Percentiles rank a stretch among this genome's conserved stretches.
These are phyloP conservation scores for Gyromitra esculenta DNA, from an alignment of 2,329 filamentous ascomycete genomes.

Conservation along the genomic window DNA sequence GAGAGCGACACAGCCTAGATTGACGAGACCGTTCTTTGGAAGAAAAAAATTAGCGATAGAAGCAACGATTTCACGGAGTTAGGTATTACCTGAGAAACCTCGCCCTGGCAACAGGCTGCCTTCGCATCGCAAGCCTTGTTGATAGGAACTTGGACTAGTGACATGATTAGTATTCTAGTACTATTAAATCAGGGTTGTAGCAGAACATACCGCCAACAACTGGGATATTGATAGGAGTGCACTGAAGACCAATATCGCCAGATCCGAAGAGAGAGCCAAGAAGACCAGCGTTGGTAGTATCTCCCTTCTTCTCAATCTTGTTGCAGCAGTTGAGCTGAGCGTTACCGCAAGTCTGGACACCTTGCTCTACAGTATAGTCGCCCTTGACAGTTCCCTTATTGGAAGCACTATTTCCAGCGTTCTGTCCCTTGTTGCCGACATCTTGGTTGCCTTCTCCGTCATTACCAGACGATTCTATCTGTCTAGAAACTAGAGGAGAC, in stretches of 20 bases:
- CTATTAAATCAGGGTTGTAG: background rate
- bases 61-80: background rate
- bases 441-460: constrained; percentile 44
- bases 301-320: constrained; percentile 50
- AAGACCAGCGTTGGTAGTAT: constrained; percentile 41
- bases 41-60: constrained; percentile 4
- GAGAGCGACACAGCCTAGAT: constrained; percentile 47
- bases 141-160: constrained; percentile 41
- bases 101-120: constrained; percentile 48
- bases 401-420: constrained; percentile 44
- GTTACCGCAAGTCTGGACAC: constrained; percentile 50
- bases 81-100: constrained; percentile 40
- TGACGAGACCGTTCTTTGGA: constrained; percentile 42
- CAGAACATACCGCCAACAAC: constrained; percentile 25
- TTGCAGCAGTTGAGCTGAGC: constrained; percentile 53
- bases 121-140: constrained; percentile 51
- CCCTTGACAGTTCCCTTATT: constrained; percentile 50
- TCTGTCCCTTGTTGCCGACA: constrained; percentile 47
- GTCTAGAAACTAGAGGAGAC: constrained; percentile 15
- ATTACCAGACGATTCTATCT: constrained; percentile 32
- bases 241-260: constrained; percentile 47
- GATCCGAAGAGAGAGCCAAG: constrained; percentile 40
- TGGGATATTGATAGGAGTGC: constrained; percentile 38
- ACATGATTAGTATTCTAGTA: constrained; percentile 3
- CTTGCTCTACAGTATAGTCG: constrained; percentile 51